Percentiles rank a stretch among this genome's conserved stretches.
Evolutionary conservation across 2,329 filamentous ascomycete genomes (phyloP).

Genomic region (Pleochaeta shiraiana): DNA sequence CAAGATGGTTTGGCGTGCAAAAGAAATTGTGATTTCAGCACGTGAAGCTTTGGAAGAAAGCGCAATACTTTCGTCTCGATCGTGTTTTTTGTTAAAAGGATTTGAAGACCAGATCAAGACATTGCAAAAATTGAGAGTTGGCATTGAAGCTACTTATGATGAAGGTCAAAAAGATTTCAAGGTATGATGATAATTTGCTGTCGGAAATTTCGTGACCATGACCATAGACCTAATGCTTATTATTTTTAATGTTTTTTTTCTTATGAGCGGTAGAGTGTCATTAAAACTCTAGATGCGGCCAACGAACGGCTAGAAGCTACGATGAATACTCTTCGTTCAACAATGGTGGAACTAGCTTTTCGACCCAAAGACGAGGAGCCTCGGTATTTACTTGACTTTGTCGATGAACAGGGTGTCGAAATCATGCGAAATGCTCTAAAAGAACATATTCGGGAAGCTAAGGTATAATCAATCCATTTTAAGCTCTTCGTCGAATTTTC

Average conservation of each 20-base stretch:
- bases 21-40: slow-evolving; percentile 61
- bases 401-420: slow-evolving; percentile 49
- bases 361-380: slow-evolving; percentile 34
- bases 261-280: slow-evolving; percentile 28
- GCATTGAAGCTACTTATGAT: slow-evolving; percentile 33
- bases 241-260: too few relatives aligned
- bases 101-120: slow-evolving; percentile 34
- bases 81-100: slow-evolving; percentile 41
- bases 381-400: slow-evolving; percentile 51
- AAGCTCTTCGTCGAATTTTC: not conserved
- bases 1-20: slow-evolving; percentile 61
- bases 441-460: slow-evolving; percentile 46
- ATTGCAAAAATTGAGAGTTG: slow-evolving; percentile 28
- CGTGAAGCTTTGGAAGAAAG: slow-evolving; percentile 58
- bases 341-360: slow-evolving; percentile 40
- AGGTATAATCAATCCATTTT: slow-evolving; percentile 23
- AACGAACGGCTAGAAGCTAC: slow-evolving; percentile 42
- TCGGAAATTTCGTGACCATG: too few relatives aligned
- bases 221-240: too few relatives aligned
- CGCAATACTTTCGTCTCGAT: slow-evolving; percentile 47
- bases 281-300: slow-evolving; percentile 42
- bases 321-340: slow-evolving; percentile 40
- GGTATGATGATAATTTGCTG: slow-evolving; percentile 10
- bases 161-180: slow-evolving; percentile 36
- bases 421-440: slow-evolving; percentile 43